Conservation (phyloP, 2,329 filamentous ascomycete species). For the Akanthomyces uredinophilus region DNA sequence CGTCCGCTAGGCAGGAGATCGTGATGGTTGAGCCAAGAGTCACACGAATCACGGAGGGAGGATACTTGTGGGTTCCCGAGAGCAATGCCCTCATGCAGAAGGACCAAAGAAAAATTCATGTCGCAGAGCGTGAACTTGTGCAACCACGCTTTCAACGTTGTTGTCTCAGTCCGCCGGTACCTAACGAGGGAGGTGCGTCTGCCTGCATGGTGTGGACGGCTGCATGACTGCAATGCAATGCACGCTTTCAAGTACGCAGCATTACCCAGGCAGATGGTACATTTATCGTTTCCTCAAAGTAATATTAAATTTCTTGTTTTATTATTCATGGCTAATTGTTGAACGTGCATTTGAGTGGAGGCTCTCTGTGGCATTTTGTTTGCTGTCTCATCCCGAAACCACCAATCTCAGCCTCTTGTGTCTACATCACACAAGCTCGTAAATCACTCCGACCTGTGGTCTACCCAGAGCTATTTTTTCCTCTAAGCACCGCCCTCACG, state of each 20-base stretch:
- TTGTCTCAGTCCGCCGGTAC: background rate
- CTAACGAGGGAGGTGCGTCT: background rate
- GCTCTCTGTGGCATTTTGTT: background rate
- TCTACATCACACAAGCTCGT: background rate
- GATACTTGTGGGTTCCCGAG: background rate
- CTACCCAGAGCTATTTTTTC: background rate
- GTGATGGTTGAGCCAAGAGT: background rate
- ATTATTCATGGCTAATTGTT: background rate
- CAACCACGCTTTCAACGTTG: background rate
- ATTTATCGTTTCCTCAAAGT: background rate
- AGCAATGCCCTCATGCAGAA: background rate
- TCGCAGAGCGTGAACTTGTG: background rate
- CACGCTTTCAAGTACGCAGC: background rate
- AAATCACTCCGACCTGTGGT: background rate
- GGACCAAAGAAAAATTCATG: background rate
- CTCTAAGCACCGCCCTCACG: constrained; percentile 54
- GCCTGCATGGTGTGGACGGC: background rate
- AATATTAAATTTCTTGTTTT: background rate
- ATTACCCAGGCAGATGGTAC: background rate
- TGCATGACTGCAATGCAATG: constrained; percentile 2
- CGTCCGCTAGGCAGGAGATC: background rate
- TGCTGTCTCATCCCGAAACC: constrained; percentile 8
- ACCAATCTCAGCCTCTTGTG: constrained; percentile 2
- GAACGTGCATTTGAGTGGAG: background rate
- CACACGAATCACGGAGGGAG: background rate